Evolutionary conservation across 1,284 basidiomycete species (phyloP).

Genomic region (Irpex sp.): DNA sequence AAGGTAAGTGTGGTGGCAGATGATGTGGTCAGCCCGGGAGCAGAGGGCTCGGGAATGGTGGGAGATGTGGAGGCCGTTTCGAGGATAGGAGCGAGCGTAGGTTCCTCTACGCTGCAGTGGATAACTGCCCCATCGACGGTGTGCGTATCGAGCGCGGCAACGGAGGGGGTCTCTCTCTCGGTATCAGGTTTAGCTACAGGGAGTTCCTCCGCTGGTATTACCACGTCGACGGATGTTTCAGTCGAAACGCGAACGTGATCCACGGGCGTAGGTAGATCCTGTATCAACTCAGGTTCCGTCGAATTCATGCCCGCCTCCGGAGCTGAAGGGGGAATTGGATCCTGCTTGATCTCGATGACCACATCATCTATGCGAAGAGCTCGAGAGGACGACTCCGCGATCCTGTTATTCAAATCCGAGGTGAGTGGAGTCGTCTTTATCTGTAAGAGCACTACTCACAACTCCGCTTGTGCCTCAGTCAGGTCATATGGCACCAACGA

Average conservation of each 20-base stretch:
- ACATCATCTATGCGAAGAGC: background rate
- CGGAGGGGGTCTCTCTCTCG: background rate
- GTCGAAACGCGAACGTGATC: background rate
- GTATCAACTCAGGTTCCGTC: background rate
- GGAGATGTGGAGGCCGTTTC: background rate
- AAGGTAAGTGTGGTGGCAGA: background rate
- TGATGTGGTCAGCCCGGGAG: background rate
- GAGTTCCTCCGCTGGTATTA: background rate
- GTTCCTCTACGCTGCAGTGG: background rate
- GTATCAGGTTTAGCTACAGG: background rate
- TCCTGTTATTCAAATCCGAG: background rate
- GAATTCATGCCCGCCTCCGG: background rate
- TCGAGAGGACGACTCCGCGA: background rate
- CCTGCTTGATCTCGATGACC: background rate
- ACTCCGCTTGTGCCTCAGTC: background rate
- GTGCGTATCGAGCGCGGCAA: background rate
- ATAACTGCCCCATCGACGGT: background rate
- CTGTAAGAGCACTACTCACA: background rate
- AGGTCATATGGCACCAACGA: background rate
- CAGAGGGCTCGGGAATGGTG: background rate
- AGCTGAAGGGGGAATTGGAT: background rate
- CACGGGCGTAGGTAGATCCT: background rate
- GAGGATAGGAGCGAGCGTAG: background rate
- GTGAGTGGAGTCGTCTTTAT: too few species aligned
- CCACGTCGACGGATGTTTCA: background rate